These are phyloP conservation scores for Syzygium malaccense DNA, from an alignment of 441 rosid species.

Conservation along the genomic window DNA sequence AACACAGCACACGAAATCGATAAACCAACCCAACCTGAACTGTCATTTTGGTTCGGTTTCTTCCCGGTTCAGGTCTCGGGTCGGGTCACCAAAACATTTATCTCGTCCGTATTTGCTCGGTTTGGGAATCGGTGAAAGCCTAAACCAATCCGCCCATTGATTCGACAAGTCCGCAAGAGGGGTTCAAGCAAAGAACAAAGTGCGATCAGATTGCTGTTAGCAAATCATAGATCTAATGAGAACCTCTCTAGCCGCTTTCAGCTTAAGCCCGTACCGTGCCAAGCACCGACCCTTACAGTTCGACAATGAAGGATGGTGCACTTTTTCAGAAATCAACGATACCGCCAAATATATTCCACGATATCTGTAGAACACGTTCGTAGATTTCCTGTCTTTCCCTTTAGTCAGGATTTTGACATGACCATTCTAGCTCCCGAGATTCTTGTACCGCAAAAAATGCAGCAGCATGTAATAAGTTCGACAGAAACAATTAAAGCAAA, in stretches of 20 bases:
- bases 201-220: not conserved
- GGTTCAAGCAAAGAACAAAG: not conserved
- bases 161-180: too few species aligned
- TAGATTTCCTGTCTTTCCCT: not conserved
- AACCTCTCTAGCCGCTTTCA: not conserved
- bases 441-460: not conserved
- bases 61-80: not conserved
- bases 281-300: not conserved
- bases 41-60: not conserved
- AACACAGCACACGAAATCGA: too few species aligned
- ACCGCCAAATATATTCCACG: not conserved
- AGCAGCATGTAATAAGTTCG: not conserved
- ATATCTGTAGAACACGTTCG: not conserved
- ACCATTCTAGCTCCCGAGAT: not conserved
- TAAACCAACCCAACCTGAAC: too few species aligned
- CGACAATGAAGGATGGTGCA: not conserved
- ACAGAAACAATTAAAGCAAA: not conserved
- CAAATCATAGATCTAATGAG: not conserved
- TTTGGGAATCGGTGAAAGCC: not conserved
- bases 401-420: not conserved
- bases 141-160: too few species aligned
- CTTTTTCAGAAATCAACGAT: not conserved
- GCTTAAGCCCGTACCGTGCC: not conserved
- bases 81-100: not conserved
- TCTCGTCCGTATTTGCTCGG: not conserved